phyloP scores from a whole-genome alignment of 352 stramenopile species.

The Globisporangium canariense region DNA sequence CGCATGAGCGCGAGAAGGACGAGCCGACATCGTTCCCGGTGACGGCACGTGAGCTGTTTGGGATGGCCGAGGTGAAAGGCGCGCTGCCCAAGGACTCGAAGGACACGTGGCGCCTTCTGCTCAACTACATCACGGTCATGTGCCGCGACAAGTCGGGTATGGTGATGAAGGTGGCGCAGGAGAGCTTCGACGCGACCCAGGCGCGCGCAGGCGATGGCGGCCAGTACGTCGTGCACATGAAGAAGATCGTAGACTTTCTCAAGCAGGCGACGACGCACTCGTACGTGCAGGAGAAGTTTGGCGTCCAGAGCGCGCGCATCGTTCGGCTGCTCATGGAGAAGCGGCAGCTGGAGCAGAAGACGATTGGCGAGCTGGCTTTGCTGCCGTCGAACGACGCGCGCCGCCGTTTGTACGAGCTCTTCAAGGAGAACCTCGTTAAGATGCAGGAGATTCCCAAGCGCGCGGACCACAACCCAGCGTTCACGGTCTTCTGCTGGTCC shows the following conservation, averaged over 20 bases:
- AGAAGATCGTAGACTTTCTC: conserved; percentile 84
- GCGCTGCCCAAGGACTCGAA: conserved; percentile 71
- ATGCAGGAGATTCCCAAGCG: conserved; percentile 88
- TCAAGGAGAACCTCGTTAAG: conserved; percentile 68
- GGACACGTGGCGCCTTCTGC: conserved; percentile 77
- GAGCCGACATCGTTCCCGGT: conserved; percentile 76
- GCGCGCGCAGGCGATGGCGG: conserved; percentile 65
- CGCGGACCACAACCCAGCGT: conserved; percentile 85
- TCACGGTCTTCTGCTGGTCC: conserved; percentile 86
- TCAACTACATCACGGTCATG: conserved; percentile 90
- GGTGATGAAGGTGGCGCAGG: conserved; percentile 76
- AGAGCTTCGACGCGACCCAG: conserved; percentile 64
- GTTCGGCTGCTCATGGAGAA: conserved; percentile 84
- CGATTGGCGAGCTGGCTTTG: conserved; percentile 77
- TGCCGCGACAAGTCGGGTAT: conserved; percentile 87
- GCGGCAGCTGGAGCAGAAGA: conserved; percentile 85
- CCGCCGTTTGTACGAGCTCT: conserved; percentile 79
- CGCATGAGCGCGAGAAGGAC: conserved; percentile 77
- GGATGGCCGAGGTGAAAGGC: conserved; percentile 62
- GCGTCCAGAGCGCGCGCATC: conserved; percentile 78
- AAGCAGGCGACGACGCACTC: conserved; percentile 74
- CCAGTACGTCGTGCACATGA: conserved; percentile 89
- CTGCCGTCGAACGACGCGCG: conserved; percentile 79
- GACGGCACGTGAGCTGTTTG: conserved; percentile 74
- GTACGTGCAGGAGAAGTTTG: conserved; percentile 82